phyloP scores from a whole-genome alignment of 352 stramenopile genomes.

The Phytopythium ostracodes region DNA sequence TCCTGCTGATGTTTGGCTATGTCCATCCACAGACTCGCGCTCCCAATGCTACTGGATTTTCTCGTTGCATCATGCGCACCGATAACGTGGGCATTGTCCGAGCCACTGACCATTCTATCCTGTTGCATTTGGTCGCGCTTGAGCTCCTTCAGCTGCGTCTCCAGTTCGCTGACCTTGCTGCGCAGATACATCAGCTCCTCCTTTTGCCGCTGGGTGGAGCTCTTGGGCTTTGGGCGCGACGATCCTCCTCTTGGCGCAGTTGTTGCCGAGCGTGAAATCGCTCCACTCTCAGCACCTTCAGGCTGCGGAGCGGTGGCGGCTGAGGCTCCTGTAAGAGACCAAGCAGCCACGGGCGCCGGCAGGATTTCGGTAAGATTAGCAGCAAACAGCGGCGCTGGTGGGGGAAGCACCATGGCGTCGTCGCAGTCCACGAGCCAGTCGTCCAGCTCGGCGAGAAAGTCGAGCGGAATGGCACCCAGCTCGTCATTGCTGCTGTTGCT shows the following conservation, averaged over 20 bases:
- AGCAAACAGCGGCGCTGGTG: no score
- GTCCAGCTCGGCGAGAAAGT: conserved; percentile 27
- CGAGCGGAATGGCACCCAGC: conserved; percentile 1
- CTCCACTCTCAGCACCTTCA: neutral
- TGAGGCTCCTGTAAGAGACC: neutral
- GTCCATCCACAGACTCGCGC: conserved; percentile 17
- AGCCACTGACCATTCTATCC: neutral
- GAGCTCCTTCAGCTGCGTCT: conserved; percentile 18
- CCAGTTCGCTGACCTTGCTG: conserved; percentile 23
- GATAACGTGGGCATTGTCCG: neutral
- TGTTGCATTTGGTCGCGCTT: neutral
- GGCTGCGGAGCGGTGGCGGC: no score
- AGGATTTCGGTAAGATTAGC: neutral
- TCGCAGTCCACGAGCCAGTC: conserved; percentile 14
- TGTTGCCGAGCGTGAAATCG: neutral
- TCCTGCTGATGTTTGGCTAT: conserved; percentile 25
- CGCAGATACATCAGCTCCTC: conserved; percentile 30
- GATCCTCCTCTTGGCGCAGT: no score
- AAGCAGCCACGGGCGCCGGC: no score
- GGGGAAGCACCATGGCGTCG: neutral
- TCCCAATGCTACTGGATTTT: neutral
- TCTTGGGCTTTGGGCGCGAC: conserved; percentile 19
- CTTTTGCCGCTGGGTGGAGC: conserved; percentile 31
- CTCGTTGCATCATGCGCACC: neutral
- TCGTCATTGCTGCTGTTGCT: neutral